Base-by-base conservation (phyloP, 2,329 filamentous ascomycete genomes). In the Elsinoe perseae region DNA sequence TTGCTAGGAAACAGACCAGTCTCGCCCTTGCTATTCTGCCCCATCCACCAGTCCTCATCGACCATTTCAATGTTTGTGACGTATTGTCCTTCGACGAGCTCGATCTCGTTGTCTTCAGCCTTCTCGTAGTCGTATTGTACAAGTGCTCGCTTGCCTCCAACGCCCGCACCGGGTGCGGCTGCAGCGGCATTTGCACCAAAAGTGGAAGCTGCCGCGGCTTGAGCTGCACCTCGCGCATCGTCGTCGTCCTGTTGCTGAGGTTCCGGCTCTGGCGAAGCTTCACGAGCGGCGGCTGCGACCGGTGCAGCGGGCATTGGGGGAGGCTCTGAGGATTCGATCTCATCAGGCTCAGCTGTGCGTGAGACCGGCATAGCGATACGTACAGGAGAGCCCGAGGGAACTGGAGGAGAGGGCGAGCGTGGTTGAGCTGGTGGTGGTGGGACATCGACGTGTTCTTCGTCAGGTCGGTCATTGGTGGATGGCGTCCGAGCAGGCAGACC, bases 1-100 rank as follows among this genome's bases (percentile, higher is more conserved):
- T 96, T 97, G 75, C 89, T 93, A 4, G 93, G 93, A 78, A 98
- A 97, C 32, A 98, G 78, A 48, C 93, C 93, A 58, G 79, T 85
- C 71, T 96, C 89, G 64, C 93, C 93, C 60, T 77, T 79, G 20
- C 80, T 75, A 74, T 97, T 98, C 62, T 86, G 88, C 42, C 95
- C 93, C 81, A 95, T 87, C 93, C 93, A 98, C 93, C 93, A 98
- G 69, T 98, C 92, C 53, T 95, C 87, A 64, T 97, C 93, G 1
- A 98, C 89, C 87, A 95, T 95, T 61, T 97, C 89, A 65, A 98
- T 95, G 68, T 95, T 86, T 21, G 81, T 90, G 34, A 98, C 86
- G 61, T 85, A 82, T 65, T 96, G 88, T 60, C 91, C 91, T 72
- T 98, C 93, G 23, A 81, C 79, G 16, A 98, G 80, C 62, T 95